Base-by-base conservation (phyloP, 1,139 yeast genomes). In the Scheffersomyces segobiensis region DNA sequence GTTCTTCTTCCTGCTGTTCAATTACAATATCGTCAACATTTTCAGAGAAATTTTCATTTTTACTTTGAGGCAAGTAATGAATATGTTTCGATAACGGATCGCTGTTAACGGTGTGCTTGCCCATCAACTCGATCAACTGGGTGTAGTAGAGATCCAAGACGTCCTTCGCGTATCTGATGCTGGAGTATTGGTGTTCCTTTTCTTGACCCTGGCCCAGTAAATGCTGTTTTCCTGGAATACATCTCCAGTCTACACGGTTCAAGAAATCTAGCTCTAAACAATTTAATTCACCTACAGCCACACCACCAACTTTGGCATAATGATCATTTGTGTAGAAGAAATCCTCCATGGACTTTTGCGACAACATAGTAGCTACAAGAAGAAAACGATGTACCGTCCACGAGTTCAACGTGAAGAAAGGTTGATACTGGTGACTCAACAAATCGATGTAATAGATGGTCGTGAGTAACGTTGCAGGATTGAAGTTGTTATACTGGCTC, bases 241-340 rank as follows among this genome's bases (percentile, higher is more conserved):
- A 77, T 58, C 76, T 80, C 86, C 96, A 95, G 62, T 88, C 87
- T 14, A 95, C 95, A 62, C 95, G 79, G 54, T 85, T 85, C 56
- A 95, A 80, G 67, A 95, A 93, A 73, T 95, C 98, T 57, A 90
- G 87, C 70, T 95, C 99, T 53, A 95, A 78, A 59, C 95, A 82
- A 71, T 95, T 95, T 63, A 95, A 79, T 71, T 95, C 99, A 60
- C 88, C 83, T 52, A 89, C 79, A 49, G 95, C 92, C 7, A 95
- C 89, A 63, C 99, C 99, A 1, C 99, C 99, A 20, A 95, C 98
- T 70, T 91, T 90, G 12, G 98, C 97, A 70, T 95, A 95, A 72
- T 93, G 98, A 49, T 89, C 85, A 71, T 93, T 95, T 5, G 98
- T 93, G 72, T 96, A 93, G 71, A 95, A 95, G 52, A 93, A 89